These are phyloP conservation scores for Cladophialophora exuberans DNA, from an alignment of 2,329 filamentous ascomycete species.

Conservation along the genomic window DNA sequence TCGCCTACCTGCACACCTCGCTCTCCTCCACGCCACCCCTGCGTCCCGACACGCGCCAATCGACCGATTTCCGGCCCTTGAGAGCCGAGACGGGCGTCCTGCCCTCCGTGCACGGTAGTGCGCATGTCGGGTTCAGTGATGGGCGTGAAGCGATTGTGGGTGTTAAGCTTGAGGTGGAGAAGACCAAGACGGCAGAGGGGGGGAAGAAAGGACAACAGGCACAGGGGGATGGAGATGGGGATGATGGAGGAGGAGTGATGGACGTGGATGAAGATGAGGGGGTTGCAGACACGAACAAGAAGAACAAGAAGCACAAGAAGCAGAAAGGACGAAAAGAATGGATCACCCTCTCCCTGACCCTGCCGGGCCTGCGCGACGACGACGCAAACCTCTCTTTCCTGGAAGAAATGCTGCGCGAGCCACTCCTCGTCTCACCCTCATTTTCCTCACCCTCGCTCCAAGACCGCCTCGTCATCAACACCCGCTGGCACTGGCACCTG, in stretches of 20 bases:
- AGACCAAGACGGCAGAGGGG: conserved; percentile 49
- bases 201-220: conserved; percentile 9
- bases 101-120: conserved; percentile 87
- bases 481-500: conserved; percentile 92
- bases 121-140: conserved; percentile 90
- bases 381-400: conserved; percentile 87
- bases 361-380: conserved; percentile 88
- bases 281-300: conserved; percentile 18
- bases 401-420: conserved; percentile 85
- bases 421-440: conserved; percentile 64
- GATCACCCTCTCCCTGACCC: conserved; percentile 90
- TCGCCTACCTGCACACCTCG: conserved; percentile 90
- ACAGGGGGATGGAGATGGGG: conserved; percentile 19
- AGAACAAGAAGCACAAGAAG: conserved; percentile 35
- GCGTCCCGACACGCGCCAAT: conserved; percentile 77
- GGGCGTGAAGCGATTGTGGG: conserved; percentile 95
- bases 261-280: conserved; percentile 34
- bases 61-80: conserved; percentile 87
- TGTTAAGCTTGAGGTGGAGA: conserved; percentile 92
- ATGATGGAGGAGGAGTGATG: conserved; percentile 10
- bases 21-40: conserved; percentile 81
- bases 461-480: conserved; percentile 81
- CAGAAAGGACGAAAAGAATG: conserved; percentile 64
- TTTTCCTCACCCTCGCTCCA: conserved; percentile 43
- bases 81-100: conserved; percentile 89